Percentiles rank a stretch among this genome's conserved stretches.
Conservation (phyloP, 495 filamentous ascomycete genomes). For the Hyaloscypha finlandica region DNA sequence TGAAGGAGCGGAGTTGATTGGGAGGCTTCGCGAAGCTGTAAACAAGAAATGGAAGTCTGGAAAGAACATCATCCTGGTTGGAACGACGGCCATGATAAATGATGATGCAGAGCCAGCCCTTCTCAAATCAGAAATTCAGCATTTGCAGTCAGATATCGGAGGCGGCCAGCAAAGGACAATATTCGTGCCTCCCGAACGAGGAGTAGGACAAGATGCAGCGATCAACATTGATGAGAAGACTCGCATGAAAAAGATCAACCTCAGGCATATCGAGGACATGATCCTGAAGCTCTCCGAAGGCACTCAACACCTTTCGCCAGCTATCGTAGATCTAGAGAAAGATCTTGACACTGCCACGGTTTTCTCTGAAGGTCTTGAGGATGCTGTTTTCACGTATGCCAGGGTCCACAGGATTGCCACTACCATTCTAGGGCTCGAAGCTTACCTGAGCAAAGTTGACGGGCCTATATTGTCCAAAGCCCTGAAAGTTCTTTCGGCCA, state of each 20-base stretch:
- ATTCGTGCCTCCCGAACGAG: conserved; percentile 42
- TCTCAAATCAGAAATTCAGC: conserved; percentile 29
- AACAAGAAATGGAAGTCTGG: conserved; percentile 68
- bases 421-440: conserved; percentile 53
- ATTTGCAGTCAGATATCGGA: conserved; percentile 43
- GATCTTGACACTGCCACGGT: conserved; percentile 30
- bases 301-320: conserved; percentile 8
- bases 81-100: conserved; percentile 48
- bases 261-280: conserved; percentile 71
- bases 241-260: conserved; percentile 63
- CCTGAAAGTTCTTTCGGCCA: conserved; percentile 44
- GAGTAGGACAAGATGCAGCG: conserved; percentile 24
- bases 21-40: conserved; percentile 67
- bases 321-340: conserved; percentile 31
- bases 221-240: conserved; percentile 42
- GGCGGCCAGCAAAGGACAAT: conserved; percentile 47
- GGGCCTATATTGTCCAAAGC: conserved; percentile 33
- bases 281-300: conserved; percentile 25
- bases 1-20: conserved; percentile 63
- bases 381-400: conserved; percentile 59
- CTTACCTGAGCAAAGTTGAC: conserved; percentile 16
- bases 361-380: conserved; percentile 43
- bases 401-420: conserved; percentile 64
- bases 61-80: conserved; percentile 73
- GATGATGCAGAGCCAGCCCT: conserved; percentile 21